These are phyloP conservation scores for Penicillium sumatraense DNA, from an alignment of 2,329 filamentous ascomycete species.

Conservation along the genomic window DNA sequence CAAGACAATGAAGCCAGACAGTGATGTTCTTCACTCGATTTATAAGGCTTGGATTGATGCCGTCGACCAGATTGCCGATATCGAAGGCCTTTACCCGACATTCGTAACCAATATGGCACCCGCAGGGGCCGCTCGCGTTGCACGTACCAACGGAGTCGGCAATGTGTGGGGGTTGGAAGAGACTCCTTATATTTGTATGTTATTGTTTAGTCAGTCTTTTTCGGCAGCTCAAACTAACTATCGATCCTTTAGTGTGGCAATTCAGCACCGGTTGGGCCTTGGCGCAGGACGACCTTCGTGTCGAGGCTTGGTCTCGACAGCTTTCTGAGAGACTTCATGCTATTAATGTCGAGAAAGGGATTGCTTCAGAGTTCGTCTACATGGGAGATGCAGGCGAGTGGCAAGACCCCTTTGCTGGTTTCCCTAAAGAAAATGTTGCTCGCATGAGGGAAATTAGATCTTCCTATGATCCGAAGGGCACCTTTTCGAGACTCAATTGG, in stretches of 20 bases:
- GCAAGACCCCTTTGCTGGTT: conserved; percentile 42
- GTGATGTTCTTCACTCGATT: conserved; percentile 35
- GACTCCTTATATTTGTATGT: conserved; percentile 38
- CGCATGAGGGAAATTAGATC: conserved; percentile 36
- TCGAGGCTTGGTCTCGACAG: conserved; percentile 38
- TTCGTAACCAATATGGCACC: conserved; percentile 41
- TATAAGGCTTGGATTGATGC: conserved; percentile 42
- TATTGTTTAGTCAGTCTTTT: background rate
- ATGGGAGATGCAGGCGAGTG: conserved; percentile 45
- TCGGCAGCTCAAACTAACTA: background rate
- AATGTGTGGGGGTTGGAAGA: conserved; percentile 45
- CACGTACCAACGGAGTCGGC: conserved; percentile 42
- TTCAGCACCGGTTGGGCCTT: conserved; percentile 44
- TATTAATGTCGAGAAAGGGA: conserved; percentile 34
- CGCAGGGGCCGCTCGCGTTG: conserved; percentile 32
- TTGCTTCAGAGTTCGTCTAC: conserved; percentile 43
- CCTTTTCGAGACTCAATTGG: conserved; percentile 40
- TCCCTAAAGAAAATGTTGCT: conserved; percentile 38
- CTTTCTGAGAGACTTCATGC: conserved; percentile 36
- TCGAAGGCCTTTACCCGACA: conserved; percentile 44
- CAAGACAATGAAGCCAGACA: conserved; percentile 44
- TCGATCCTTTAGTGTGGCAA: conserved; percentile 39
- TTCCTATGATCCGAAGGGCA: conserved; percentile 37
- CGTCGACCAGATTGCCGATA: conserved; percentile 38
- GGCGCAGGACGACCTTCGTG: conserved; percentile 40